A percentile compares a stretch with the other conserved stretches of the same genome.
phyloP scores from a whole-genome alignment of 768 basidiomycete species.

The Termitomyces sp. region DNA sequence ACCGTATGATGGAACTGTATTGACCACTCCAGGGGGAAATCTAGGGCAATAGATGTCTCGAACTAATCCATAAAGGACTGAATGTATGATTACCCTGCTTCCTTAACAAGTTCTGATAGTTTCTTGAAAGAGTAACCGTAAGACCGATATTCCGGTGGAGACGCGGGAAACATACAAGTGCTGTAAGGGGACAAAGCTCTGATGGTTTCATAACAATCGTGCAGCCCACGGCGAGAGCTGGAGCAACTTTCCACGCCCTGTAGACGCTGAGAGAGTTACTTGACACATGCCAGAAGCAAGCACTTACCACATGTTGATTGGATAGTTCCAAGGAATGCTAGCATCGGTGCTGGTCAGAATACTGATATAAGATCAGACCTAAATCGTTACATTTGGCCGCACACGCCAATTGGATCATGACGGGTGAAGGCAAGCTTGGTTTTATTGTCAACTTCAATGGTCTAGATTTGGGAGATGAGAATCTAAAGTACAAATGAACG shows the following conservation, averaged over 20 bases:
- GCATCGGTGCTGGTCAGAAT: background rate
- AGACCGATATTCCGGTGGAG: background rate
- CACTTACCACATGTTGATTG: slow-evolving; percentile 77
- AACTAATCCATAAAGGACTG: background rate
- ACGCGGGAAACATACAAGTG: slow-evolving; percentile 48
- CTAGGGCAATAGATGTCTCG: slow-evolving; percentile 30
- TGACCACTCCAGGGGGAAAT: slow-evolving; percentile 89
- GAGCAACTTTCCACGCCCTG: slow-evolving; percentile 91
- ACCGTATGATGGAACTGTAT: slow-evolving; percentile 84
- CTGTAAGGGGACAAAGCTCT: slow-evolving; percentile 81
- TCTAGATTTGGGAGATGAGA: slow-evolving; percentile 33
- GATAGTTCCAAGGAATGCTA: slow-evolving; percentile 93
- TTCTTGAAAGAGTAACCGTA: slow-evolving; percentile 40
- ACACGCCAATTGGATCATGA: slow-evolving; percentile 92
- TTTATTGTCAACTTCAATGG: slow-evolving; percentile 77
- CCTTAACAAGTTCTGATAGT: slow-evolving; percentile 76
- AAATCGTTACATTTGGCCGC: slow-evolving; percentile 75
- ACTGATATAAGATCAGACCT: background rate
- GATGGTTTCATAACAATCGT: slow-evolving; percentile 96
- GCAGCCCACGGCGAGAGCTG: slow-evolving; percentile 88
- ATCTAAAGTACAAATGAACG: background rate
- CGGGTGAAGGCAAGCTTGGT: slow-evolving; percentile 82
- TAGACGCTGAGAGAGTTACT: slow-evolving; percentile 1
- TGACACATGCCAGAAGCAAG: background rate
- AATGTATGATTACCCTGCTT: slow-evolving; percentile 64